Evolutionary conservation across 2,329 filamentous ascomycete genomes (phyloP), one percentile per base, ranked within the genome.

Genomic region (Alternaria triticina): DNA sequence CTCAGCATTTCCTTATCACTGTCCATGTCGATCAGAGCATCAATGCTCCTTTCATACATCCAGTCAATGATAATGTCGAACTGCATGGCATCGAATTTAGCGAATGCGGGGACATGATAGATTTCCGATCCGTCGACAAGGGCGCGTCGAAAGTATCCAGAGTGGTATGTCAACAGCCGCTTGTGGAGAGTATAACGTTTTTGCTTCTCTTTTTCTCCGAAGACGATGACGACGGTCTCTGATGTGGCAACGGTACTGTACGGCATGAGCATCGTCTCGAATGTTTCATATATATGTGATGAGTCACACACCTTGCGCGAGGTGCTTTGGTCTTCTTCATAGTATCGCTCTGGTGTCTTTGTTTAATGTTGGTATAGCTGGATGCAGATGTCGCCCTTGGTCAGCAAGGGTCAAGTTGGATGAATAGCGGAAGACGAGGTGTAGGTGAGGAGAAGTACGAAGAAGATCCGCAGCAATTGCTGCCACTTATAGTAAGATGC

Each of bases 1-100:
- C 12, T 2, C 11, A 44, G 9, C 6, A 7, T 8, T 20, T 1
- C 20, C 7, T 15, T 3, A 1, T 5, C 4, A 28, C 5, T 6
- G 5, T 44, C 3, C 5, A 5, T 40, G 11, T 57, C 5, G 33
- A 15, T 8, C 15, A 11, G 15, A 15, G 15, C 15, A 5, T 17
- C 55, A 7, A 66, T 25, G 28, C 6, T 22, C 15, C 36, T 51
- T 22, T 63, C 57, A n/a, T 63, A 63, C 10, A 63, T 15, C 64
- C 60, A 63, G 25, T 59, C 64, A 8, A 66, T 49, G 6, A 66
- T 58, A 23, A 54, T 17, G 11, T 63, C 45, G 44, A 63, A 66
- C 2, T 4, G 8, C 6, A 57, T 30, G 6, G 27, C 2, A 11
- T 50, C 12, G 2, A 28, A 15, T 13, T 44, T 2, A 5, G 40